A percentile compares a stretch with the other conserved stretches of the same genome.
phyloP scores from a whole-genome alignment of 2,329 filamentous ascomycete genomes.

The Fonsecaea nubica region DNA sequence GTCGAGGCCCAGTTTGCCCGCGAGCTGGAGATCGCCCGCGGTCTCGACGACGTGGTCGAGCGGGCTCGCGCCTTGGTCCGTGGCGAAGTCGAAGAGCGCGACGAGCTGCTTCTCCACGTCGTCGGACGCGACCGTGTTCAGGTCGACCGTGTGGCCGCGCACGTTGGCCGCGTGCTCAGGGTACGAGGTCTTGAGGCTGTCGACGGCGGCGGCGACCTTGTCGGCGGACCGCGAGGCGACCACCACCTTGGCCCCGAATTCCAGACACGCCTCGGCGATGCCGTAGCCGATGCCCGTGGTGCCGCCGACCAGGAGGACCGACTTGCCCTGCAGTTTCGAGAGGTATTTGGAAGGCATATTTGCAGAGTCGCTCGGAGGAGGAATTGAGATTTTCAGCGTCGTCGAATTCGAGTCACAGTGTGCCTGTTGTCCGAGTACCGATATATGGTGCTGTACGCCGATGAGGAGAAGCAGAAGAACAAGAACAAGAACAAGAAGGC shows the following conservation, averaged over 20 bases:
- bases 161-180: slow-evolving; percentile 46
- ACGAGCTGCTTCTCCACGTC: slow-evolving; percentile 53
- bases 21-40: slow-evolving; percentile 50
- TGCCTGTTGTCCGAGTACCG: no score
- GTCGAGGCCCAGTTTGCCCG: slow-evolving; percentile 35
- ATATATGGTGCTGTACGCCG: no score
- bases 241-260: slow-evolving; percentile 58
- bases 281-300: slow-evolving; percentile 60
- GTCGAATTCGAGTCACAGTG: no score
- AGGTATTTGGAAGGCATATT: slow-evolving; percentile 39
- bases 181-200: slow-evolving; percentile 51
- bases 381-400: no score
- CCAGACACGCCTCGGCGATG: slow-evolving; percentile 60
- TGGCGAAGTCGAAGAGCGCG: slow-evolving; percentile 50
- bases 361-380: not conserved
- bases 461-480: no score
- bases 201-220: slow-evolving; percentile 49
- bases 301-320: slow-evolving; percentile 60
- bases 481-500: no score
- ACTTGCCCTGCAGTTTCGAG: slow-evolving; percentile 54
- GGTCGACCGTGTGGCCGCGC: slow-evolving; percentile 47
- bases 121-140: slow-evolving; percentile 52
- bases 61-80: slow-evolving; percentile 36
- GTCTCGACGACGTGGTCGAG: slow-evolving; percentile 61
- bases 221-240: slow-evolving; percentile 61